These are phyloP conservation scores for Cornus florida DNA, from an alignment of 148 eudicot species.

Conservation along the genomic window DNA sequence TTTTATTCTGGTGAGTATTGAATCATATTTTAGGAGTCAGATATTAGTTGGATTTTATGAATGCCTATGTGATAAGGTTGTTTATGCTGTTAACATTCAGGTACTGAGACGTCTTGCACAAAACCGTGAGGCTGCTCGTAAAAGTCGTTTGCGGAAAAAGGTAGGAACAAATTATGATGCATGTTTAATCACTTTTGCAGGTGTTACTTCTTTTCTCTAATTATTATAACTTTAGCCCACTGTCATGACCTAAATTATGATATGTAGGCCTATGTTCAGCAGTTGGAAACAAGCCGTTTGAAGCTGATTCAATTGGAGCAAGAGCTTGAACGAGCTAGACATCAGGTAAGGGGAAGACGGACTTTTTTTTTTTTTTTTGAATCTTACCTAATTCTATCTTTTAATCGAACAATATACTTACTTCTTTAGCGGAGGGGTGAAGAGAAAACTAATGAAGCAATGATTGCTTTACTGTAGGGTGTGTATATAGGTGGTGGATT, in stretches of 20 bases:
- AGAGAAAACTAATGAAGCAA: constrained; percentile 1
- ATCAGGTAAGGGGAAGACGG: constrained; percentile 48
- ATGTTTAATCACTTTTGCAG: background rate
- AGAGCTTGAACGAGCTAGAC: constrained; percentile 62
- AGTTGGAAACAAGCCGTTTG: constrained; percentile 12
- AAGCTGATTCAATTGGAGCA: constrained; percentile 70
- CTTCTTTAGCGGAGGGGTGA: too few species aligned
- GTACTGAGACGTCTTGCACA: constrained; percentile 80
- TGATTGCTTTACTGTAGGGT: constrained; percentile 46
- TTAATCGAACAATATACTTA: too few species aligned
- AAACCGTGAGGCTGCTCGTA: constrained; percentile 90
- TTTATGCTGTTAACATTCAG: constrained; percentile 25
- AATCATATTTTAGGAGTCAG: too few species aligned
- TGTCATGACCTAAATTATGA: background rate
- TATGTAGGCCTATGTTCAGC: constrained; percentile 15
- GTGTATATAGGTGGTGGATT: constrained; percentile 42
- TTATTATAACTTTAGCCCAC: background rate
- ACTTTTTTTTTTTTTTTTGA: background rate
- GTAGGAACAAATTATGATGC: constrained; percentile 20
- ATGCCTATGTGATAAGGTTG: too few species aligned
- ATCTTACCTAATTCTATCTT: background rate
- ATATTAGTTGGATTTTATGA: too few species aligned
- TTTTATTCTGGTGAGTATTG: too few species aligned
- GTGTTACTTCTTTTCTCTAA: background rate
- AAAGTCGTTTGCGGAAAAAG: constrained; percentile 80